phyloP scores from a whole-genome alignment of 2,329 filamentous ascomycete genomes.

The Chalara sp. region DNA sequence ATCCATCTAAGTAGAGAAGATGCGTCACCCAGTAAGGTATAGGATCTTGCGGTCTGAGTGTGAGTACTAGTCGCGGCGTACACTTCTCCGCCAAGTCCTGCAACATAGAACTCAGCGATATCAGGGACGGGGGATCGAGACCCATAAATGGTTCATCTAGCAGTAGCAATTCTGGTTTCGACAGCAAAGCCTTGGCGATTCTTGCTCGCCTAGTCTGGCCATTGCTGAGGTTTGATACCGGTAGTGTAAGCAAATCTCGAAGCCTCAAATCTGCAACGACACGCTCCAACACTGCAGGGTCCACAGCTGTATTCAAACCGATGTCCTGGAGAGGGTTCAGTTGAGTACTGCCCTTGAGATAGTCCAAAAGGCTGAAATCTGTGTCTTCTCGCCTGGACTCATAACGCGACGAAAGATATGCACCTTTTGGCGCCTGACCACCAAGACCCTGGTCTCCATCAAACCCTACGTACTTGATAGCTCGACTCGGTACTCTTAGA shows the following conservation, averaged over 20 bases:
- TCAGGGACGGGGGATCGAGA: conserved; percentile 76
- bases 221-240: conserved; percentile 86
- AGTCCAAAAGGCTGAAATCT: conserved; percentile 79
- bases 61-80: conserved; percentile 67
- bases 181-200: conserved; percentile 80
- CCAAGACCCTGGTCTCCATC: conserved; percentile 61
- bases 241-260: conserved; percentile 63
- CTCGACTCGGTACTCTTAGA: conserved; percentile 54
- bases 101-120: conserved; percentile 64
- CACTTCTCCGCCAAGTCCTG: conserved; percentile 58
- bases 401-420: conserved; percentile 85
- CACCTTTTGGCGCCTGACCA: conserved; percentile 54
- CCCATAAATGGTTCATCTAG: conserved; percentile 97
- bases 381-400: conserved; percentile 81
- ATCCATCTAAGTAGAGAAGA: conserved; percentile 63
- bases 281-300: conserved; percentile 45
- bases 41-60: conserved; percentile 76
- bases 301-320: conserved; percentile 39
- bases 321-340: conserved; percentile 62
- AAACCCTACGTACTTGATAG: conserved; percentile 88
- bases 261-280: conserved; percentile 68
- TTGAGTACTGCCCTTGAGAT: conserved; percentile 73
- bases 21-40: conserved; percentile 90
- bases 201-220: conserved; percentile 82
- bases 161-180: conserved; percentile 71